phyloP scores from a whole-genome alignment of 352 stramenopile genomes.

The Phytophthora nicotianae region DNA sequence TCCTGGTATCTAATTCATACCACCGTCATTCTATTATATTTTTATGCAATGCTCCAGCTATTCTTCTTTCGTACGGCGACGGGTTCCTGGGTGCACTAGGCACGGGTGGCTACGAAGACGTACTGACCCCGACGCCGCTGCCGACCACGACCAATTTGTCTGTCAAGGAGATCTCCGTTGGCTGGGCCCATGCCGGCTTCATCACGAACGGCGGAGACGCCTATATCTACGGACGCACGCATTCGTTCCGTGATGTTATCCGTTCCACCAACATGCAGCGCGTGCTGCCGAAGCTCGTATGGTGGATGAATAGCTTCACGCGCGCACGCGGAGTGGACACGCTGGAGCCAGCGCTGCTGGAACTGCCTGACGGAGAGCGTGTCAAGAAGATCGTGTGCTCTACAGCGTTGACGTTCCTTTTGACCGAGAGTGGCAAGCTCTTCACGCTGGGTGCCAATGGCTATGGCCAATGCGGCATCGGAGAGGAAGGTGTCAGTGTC shows the following conservation, averaged over 20 bases:
- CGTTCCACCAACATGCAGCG: conserved; percentile 86
- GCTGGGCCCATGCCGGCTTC: conserved; percentile 82
- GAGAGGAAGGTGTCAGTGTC: conserved; percentile 69
- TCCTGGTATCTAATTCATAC: not conserved
- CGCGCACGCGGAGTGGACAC: conserved; percentile 63
- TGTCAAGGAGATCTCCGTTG: conserved; percentile 71
- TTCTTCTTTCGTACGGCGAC: conserved; percentile 80
- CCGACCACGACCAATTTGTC: conserved; percentile 44
- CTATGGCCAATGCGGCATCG: conserved; percentile 82
- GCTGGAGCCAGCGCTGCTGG: conserved; percentile 56
- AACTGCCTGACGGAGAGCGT: conserved; percentile 61
- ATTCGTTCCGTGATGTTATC: conserved; percentile 88
- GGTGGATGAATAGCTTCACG: conserved; percentile 80
- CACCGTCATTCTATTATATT: not conserved
- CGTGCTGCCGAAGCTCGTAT: conserved; percentile 69
- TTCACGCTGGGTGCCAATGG: conserved; percentile 80
- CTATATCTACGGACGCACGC: conserved; percentile 78
- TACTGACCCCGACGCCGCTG: conserved; percentile 52
- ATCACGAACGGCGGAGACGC: conserved; percentile 68
- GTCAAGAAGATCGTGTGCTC: conserved; percentile 86
- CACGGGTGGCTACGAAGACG: conserved; percentile 66
- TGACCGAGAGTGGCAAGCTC: conserved; percentile 80
- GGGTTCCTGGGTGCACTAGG: conserved; percentile 79
- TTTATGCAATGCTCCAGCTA: conserved; percentile 23
- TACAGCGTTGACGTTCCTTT: conserved; percentile 73